Evolutionary conservation across 2,329 filamentous ascomycete genomes (phyloP).

Genomic region (Tothia fuscella): DNA sequence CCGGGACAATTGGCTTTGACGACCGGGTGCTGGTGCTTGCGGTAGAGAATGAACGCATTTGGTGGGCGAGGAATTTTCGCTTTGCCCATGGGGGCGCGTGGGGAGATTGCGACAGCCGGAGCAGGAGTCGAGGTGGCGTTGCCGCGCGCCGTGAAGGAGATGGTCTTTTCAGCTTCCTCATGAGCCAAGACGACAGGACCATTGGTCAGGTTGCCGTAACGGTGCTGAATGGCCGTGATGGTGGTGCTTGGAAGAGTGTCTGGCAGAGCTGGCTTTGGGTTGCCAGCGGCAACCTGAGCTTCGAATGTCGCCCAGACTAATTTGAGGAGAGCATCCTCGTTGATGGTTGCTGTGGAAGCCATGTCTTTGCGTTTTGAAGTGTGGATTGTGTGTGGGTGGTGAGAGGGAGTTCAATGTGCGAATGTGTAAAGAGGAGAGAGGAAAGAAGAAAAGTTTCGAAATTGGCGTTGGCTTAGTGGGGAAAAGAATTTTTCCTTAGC

Average conservation of each 20-base stretch:
- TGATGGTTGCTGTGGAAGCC: neutral
- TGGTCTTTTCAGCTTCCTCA: neutral
- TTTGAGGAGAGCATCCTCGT: neutral
- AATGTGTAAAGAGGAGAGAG: too few species aligned
- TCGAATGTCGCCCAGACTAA: neutral
- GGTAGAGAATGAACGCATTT: too few species aligned
- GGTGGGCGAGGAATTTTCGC: constrained; percentile 32
- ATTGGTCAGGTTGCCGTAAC: neutral
- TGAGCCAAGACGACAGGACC: neutral
- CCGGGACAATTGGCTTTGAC: too few species aligned
- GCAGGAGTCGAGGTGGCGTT: too few species aligned
- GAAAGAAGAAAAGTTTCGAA: too few species aligned
- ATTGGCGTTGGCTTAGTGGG: too few species aligned
- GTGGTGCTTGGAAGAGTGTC: neutral
- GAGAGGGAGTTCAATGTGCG: too few species aligned
- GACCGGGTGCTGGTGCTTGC: too few species aligned
- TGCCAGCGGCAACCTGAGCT: neutral
- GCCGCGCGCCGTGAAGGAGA: neutral
- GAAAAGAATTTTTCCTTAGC: too few species aligned
- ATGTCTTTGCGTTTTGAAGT: neutral
- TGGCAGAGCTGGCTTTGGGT: neutral
- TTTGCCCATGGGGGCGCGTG: constrained; percentile 4
- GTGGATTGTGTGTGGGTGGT: too few species aligned
- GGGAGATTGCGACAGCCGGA: too few species aligned
- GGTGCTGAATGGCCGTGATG: neutral